A percentile compares a stretch with the other conserved stretches of the same genome.
Evolutionary conservation across 2,329 filamentous ascomycete species (phyloP).

Genomic region (Arachnopeziza araneosa): DNA sequence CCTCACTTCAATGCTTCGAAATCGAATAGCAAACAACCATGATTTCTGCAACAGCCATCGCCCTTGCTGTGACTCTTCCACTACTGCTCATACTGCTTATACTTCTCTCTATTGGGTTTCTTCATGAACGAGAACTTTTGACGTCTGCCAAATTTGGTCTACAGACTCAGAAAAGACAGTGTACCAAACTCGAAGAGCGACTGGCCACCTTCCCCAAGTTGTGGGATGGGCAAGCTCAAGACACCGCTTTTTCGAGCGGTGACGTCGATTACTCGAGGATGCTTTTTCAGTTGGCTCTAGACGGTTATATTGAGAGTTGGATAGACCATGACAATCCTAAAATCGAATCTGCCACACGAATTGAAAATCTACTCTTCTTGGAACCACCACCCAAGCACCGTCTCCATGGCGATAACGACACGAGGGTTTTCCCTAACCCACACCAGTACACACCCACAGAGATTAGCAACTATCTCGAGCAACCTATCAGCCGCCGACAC

Average conservation of each 20-base stretch:
- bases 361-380: not conserved
- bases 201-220: not conserved
- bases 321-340: not conserved
- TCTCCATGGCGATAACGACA: not conserved
- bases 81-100: not conserved
- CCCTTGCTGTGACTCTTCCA: not conserved
- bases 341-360: not conserved
- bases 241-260: not conserved
- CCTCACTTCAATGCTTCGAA: not conserved
- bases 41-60: not conserved
- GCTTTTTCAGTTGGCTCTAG: not conserved
- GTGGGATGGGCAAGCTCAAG: not conserved
- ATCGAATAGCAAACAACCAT: not conserved
- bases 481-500: not conserved
- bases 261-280: not conserved
- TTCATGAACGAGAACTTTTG: not conserved
- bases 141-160: no score
- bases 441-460: conserved; percentile 1
- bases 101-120: not conserved
- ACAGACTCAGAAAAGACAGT: not conserved
- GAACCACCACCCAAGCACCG: not conserved
- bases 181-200: not conserved
- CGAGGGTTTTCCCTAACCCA: conserved; percentile 1
- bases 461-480: not conserved
- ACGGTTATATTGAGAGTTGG: not conserved